Evolutionary conservation across 441 rosid species (phyloP).

Genomic region (Gossypium davidsonii): DNA sequence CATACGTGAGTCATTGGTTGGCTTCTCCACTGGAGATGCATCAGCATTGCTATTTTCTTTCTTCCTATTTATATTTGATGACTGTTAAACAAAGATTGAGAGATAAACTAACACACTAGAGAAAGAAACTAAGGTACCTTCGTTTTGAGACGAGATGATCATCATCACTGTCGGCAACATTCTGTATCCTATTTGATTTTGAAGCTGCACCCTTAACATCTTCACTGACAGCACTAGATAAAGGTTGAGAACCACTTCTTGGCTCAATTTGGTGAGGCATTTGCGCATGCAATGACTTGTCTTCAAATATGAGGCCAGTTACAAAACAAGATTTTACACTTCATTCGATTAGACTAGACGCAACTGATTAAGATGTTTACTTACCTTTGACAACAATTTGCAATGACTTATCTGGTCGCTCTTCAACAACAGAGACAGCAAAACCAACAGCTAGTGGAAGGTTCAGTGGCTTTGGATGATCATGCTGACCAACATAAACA

Average conservation of each 20-base stretch:
- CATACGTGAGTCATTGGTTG: slow-evolving; percentile 44
- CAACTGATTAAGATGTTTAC: slow-evolving; percentile 7
- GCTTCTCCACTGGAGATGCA: slow-evolving; percentile 39
- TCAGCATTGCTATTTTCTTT: slow-evolving; percentile 37
- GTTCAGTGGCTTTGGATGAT: slow-evolving; percentile 60
- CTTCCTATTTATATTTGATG: slow-evolving; percentile 42
- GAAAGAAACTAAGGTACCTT: slow-evolving; percentile 37
- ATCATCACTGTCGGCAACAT: slow-evolving; percentile 37
- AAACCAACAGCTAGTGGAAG: slow-evolving; percentile 36
- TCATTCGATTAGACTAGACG: slow-evolving; percentile 3
- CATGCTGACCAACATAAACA: slow-evolving; percentile 65
- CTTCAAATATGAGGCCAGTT: slow-evolving; percentile 29
- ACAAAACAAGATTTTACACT: slow-evolving; percentile 4
- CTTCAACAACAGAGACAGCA: slow-evolving; percentile 42
- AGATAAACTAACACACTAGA: slow-evolving; percentile 3
- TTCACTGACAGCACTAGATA: slow-evolving; percentile 30
- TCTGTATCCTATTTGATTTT: slow-evolving; percentile 41
- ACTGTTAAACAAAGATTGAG: slow-evolving; percentile 11
- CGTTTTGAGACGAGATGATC: slow-evolving; percentile 51
- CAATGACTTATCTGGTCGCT: slow-evolving; percentile 34
- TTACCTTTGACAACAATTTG: slow-evolving; percentile 42
- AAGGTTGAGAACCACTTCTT: slow-evolving; percentile 30
- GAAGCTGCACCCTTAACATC: slow-evolving; percentile 35
- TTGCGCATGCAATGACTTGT: slow-evolving; percentile 36
- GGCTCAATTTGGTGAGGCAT: slow-evolving; percentile 29